Conservation (phyloP, 352 stramenopile species). For the Phytopythium kandeliae region DNA sequence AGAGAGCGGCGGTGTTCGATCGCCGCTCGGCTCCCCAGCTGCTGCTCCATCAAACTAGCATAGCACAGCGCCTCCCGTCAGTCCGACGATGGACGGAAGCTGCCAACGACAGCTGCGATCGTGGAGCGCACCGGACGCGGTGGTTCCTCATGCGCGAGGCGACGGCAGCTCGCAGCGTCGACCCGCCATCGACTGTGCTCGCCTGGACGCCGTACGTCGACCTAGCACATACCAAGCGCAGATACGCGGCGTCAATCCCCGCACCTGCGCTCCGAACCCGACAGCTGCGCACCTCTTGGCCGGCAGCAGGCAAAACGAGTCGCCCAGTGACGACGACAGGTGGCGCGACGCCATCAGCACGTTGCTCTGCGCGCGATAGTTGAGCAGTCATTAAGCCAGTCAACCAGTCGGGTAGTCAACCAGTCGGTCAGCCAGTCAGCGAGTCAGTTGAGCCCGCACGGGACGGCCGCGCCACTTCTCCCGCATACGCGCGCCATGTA, state of each 20-base stretch:
- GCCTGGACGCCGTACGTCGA: slow-evolving; percentile 33
- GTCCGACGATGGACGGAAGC: neutral
- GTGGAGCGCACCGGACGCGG: slow-evolving; percentile 35
- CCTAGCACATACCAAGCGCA: neutral
- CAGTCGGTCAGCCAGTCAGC: too few species aligned
- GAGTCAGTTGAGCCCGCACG: slow-evolving; percentile 1
- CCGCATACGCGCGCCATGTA: slow-evolving; percentile 3
- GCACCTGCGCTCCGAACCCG: too few species aligned
- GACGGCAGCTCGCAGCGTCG: slow-evolving; percentile 68
- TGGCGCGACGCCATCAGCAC: slow-evolving; percentile 73
- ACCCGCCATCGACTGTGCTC: slow-evolving; percentile 66
- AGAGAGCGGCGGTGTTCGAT: slow-evolving; percentile 25
- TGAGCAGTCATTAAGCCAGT: too few species aligned
- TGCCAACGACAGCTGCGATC: neutral
- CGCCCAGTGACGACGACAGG: slow-evolving; percentile 73
- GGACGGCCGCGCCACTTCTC: too few species aligned
- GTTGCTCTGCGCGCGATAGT: slow-evolving; percentile 22
- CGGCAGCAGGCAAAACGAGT: slow-evolving; percentile 81
- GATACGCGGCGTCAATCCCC: neutral
- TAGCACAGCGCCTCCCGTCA: neutral
- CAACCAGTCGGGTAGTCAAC: too few species aligned
- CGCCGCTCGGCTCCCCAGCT: slow-evolving; percentile 41
- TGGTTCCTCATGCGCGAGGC: slow-evolving; percentile 83
- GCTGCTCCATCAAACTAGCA: slow-evolving; percentile 74
- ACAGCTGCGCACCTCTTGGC: slow-evolving; percentile 26